Base-by-base conservation (phyloP, 768 basidiomycete genomes). In the Panellus pusillus region DNA sequence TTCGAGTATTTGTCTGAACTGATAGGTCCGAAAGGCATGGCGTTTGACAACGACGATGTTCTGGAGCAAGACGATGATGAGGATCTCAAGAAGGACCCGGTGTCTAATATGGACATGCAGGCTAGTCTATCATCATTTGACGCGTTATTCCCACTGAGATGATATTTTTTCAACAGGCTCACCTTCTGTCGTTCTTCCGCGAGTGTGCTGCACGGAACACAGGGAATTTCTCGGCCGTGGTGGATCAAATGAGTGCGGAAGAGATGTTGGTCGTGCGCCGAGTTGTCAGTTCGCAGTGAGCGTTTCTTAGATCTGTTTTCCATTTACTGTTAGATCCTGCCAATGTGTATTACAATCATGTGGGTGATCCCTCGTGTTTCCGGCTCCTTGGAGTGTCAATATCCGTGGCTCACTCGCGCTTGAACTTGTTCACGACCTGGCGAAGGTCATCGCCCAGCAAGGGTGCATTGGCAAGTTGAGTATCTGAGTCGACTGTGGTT, bases 41-140 rank as follows among this genome's bases (percentile, higher is more conserved):
- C 85, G 20, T 82, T 87, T 62, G 90, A 91, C 63, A 88, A 86
- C 57, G 89, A 92, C 62, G 86, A 88, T 40, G 75, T 86, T n/a
- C 70, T 86, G 44, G 81, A 88, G 14, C 83, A 82, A 40, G 82
- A 78, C 39, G 88, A 86, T 58, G 95, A 98, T 65, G 92, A 94
- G 57, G 95, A 98, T 66, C 77, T 98, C 44, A 83, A 82, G 72
- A 83, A 80, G 49, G 96, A 98, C 69, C 86, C 91, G 5, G 77
- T 97, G 50, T 91, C 87, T 19, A 84, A 87, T 53, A 86, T 98
- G 65, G 92, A 98, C 62, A 83, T 98, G 73, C 74, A 77, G 74
- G 80, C 80, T 32, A 9, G 73, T 50, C n/a, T 12, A 58, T 15
- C 24, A 24, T 24, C 47, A 31, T 44, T 12, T 20, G 9, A 12